Evolutionary conservation across 306 rosid genomes (phyloP).

Genomic region (Arachis hypogaea): DNA sequence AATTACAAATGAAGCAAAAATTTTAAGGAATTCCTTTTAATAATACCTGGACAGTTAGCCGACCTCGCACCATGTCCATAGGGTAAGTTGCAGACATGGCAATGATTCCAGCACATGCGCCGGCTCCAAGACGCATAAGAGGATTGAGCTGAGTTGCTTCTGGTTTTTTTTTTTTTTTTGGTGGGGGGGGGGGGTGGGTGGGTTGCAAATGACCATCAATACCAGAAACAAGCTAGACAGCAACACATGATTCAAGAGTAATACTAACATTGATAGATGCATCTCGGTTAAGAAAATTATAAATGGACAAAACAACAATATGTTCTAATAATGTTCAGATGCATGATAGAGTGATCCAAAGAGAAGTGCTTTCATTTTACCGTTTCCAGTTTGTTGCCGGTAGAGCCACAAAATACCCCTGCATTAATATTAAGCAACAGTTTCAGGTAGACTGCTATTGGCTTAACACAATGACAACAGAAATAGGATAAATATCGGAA

Average conservation of each 20-base stretch:
- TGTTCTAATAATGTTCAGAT: constrained; percentile 9
- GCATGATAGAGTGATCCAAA: constrained; percentile 16
- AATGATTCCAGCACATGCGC: constrained; percentile 78
- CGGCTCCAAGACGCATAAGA: constrained; percentile 73
- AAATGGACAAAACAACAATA: background rate
- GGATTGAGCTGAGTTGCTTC: constrained; percentile 76
- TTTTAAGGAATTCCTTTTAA: background rate
- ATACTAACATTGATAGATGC: background rate
- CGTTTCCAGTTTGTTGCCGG: constrained; percentile 62
- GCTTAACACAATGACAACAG: background rate
- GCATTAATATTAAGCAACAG: constrained; percentile 36
- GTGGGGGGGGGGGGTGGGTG: too few relatives aligned
- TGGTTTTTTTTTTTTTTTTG: too few relatives aligned
- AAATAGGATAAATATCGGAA: background rate
- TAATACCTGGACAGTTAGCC: constrained; percentile 71
- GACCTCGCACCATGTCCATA: constrained; percentile 74
- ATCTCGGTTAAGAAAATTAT: background rate
- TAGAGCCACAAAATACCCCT: constrained; percentile 64
- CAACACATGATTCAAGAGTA: background rate
- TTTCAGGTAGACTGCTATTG: background rate
- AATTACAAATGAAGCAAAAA: background rate
- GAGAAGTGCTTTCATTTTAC: constrained; percentile 43
- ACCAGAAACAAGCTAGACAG: constrained; percentile 2
- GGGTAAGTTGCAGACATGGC: constrained; percentile 88
- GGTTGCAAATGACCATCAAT: background rate